Evolutionary conservation across 1,284 basidiomycete species (phyloP).

Genomic region (Chalciporus sp.): DNA sequence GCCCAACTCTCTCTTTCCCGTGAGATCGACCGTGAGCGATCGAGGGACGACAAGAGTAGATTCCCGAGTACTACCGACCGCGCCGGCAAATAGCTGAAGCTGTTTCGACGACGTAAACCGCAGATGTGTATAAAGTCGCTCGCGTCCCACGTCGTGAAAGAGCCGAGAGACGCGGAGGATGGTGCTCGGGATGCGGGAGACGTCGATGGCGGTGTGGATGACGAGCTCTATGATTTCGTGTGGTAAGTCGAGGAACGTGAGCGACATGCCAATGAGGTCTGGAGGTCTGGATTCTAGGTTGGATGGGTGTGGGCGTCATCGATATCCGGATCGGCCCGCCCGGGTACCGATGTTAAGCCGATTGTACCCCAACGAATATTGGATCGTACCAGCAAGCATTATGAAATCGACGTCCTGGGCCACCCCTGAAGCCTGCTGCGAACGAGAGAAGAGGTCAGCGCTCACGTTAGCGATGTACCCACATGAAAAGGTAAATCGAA

Average conservation of each 20-base stretch:
- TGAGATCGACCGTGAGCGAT: slow-evolving; percentile 18
- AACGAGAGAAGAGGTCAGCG: too few relatives aligned
- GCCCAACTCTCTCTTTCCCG: slow-evolving; percentile 10
- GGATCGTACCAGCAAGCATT: too few relatives aligned
- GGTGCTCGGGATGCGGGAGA: slow-evolving; percentile 8
- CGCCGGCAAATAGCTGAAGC: slow-evolving; percentile 14
- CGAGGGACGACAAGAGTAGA: slow-evolving; percentile 16
- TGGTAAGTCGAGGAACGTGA: slow-evolving; percentile 25
- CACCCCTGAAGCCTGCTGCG: too few relatives aligned
- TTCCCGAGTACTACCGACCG: not conserved
- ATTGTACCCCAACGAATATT: too few relatives aligned
- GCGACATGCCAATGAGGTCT: not conserved
- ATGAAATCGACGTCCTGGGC: not conserved
- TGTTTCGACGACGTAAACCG: slow-evolving; percentile 20
- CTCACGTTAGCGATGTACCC: too few relatives aligned
- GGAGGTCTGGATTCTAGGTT: too few relatives aligned
- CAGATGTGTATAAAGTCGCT: slow-evolving; percentile 35
- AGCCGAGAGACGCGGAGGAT: slow-evolving; percentile 21
- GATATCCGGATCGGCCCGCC: not conserved
- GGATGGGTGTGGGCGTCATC: not conserved
- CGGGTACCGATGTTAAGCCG: too few relatives aligned
- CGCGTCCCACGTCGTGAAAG: slow-evolving; percentile 17
- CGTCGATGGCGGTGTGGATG: slow-evolving; percentile 18
- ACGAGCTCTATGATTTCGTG: slow-evolving; percentile 25
- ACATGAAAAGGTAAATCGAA: too few relatives aligned